Evolutionary conservation across 2,329 filamentous ascomycete species (phyloP), one percentile per base, ranked within the genome.

Genomic region (Kalmusia sp.): DNA sequence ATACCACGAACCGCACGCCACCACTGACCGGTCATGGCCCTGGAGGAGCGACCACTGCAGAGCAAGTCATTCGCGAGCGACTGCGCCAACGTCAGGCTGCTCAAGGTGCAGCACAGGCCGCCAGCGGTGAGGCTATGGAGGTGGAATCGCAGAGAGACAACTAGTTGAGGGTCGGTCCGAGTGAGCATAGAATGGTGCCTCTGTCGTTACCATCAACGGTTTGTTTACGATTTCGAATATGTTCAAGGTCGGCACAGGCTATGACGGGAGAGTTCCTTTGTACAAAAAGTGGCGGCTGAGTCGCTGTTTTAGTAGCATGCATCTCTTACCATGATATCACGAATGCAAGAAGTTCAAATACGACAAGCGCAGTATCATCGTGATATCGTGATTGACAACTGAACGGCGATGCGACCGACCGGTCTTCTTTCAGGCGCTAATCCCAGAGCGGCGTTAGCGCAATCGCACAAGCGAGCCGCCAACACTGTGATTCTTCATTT

Each of bases 11-110:
- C 30, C 63, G 67, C 28, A 70, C 71, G 34, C 70, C 72, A 43
- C 67, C 70, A 24, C 51, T 60, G 53, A 62, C 62, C 28, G 63
- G 63, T 14, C 62, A 59, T 28, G 67, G 69, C 22, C 51, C 67
- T 22, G 63, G 67, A 54, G 70, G 71, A 15, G 69, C 71, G 25
- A 85, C 90, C 58, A 79, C 85, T 14, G 86, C 87, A 5, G 87
- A 90, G 74, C 79, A 84, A 53, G 86, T 89, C 52, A 73, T 90
- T 54, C 81, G 83, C 52, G 84, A 87, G 63, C 80, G 66, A 56
- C 65, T 72, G 63, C 60, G 62, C 28, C 68, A 72, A 46, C 46
- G 31, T 4, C 52, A 51, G 31, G 40, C 30, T 19, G 49, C 40
- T 19, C 51, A 53, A 28, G 51, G 44, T 22, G 51, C 28, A 6